Evolutionary conservation across 2,329 filamentous ascomycete species (phyloP), one percentile per base, ranked within the genome.

Genomic region (Clonostachys chloroleuca): DNA sequence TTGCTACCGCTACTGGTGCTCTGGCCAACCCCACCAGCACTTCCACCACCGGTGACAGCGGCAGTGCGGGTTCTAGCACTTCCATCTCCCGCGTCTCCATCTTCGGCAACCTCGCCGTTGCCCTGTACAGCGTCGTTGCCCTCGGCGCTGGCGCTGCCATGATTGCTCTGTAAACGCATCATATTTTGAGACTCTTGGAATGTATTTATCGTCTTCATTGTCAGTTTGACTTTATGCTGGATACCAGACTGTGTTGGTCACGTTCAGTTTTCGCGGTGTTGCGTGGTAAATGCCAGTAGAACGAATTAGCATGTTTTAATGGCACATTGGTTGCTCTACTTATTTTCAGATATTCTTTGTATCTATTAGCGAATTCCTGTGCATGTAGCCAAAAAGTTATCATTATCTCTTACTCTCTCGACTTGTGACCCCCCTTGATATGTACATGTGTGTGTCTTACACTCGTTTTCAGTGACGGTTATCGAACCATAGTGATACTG

Each of bases 131-230:
- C 49, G 56, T 74, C 18, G 71, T 75, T n/a, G 77, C 78, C 35
- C 69, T 75, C 61, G 69, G 64, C 44, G 70, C 71, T 13, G 78
- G 78, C 57, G 77, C 72, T 37, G 69, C 65, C 49, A 78, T 82
- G 75, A 59, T 81, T 49, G 60, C 72, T 51, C 59, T 82, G 64
- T 82, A 78, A 73, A 54, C 44, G 33, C 13, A 18, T 18, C 40
- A 12, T 20, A 20, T 42, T 5, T 40, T 13, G 40, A 42, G 13
- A 24, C 7, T 20, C n/a, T 18, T 24, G 14, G 14, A 13, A 20
- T n/a, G 40, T 18, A 18, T 18, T 42, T 12, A 20, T 16, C 18
- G 30, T 42, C 30, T 18, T 20, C 40, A 20, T 42, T 14, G 16
- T 20, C 16, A 24, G 17, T 20, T 42, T 42, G 40, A 18, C 30